Percentiles rank a stretch among this genome's conserved stretches.
These are phyloP conservation scores for Tulasnella sp. DNA, from an alignment of 768 basidiomycete species.

Conservation along the genomic window DNA sequence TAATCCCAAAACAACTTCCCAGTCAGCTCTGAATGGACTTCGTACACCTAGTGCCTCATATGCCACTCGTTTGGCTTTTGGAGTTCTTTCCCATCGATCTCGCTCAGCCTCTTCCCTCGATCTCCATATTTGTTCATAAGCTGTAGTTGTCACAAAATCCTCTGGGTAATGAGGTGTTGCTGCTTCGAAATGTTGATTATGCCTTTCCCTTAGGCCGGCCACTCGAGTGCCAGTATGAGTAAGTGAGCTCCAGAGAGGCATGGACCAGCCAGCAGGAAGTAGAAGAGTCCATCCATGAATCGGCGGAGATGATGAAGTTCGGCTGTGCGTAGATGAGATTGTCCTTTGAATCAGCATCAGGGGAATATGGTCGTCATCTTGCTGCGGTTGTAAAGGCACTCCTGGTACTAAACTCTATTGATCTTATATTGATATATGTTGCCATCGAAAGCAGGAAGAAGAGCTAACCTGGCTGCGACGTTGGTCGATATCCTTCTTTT, in stretches of 20 bases:
- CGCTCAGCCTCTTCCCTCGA: slow-evolving; percentile 41
- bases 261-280: slow-evolving; percentile 78
- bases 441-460: background rate
- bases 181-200: slow-evolving; percentile 71
- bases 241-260: slow-evolving; percentile 78
- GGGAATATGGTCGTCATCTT: slow-evolving; percentile 74
- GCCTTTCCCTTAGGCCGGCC: slow-evolving; percentile 71
- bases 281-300: slow-evolving; percentile 83
- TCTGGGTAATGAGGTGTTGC: slow-evolving; percentile 64
- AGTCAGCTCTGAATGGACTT: slow-evolving; percentile 71
- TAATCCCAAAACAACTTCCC: slow-evolving; percentile 56
- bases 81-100: slow-evolving; percentile 60
- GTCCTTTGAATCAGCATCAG: slow-evolving; percentile 73
- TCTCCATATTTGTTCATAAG: slow-evolving; percentile 40
- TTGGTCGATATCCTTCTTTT: slow-evolving; percentile 77
- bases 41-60: slow-evolving; percentile 47
- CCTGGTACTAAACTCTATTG: slow-evolving; percentile 68
- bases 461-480: slow-evolving; percentile 53
- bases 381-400: slow-evolving; percentile 46
- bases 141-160: slow-evolving; percentile 52
- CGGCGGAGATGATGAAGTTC: slow-evolving; percentile 20
- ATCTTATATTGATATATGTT: background rate
- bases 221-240: slow-evolving; percentile 72
- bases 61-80: slow-evolving; percentile 75
- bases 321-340: slow-evolving; percentile 29